phyloP scores from a whole-genome alignment of 176 grass and related monocot species.

The Carex myosuroides region DNA sequence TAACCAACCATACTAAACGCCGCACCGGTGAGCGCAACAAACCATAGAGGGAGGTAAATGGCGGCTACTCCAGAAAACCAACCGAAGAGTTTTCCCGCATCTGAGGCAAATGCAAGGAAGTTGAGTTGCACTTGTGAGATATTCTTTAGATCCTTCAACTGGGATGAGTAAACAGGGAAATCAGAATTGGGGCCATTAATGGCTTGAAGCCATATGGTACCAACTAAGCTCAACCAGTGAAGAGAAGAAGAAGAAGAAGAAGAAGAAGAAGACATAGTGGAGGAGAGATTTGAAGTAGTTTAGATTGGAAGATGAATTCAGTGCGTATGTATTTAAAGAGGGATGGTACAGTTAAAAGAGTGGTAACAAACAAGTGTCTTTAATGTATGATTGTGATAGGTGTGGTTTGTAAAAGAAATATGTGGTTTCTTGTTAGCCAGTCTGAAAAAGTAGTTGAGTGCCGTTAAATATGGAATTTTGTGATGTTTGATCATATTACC shows the following conservation, averaged over 20 bases:
- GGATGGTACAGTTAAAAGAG: neutral
- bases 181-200: constrained; percentile 88
- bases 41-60: constrained; percentile 61
- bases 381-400: constrained; percentile 34
- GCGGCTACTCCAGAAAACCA: constrained; percentile 78
- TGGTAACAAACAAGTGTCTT: constrained; percentile 21
- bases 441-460: constrained; percentile 37
- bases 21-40: constrained; percentile 49
- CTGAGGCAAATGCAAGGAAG: constrained; percentile 88
- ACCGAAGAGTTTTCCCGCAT: constrained; percentile 84
- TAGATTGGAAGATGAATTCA: constrained; percentile 22
- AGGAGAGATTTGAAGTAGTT: neutral
- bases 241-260: constrained; percentile 56
- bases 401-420: constrained; percentile 27
- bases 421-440: constrained; percentile 50
- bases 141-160: constrained; percentile 67
- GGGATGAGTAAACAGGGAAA: constrained; percentile 89
- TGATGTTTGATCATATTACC: neutral
- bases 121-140: constrained; percentile 89
- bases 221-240: constrained; percentile 85
- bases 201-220: constrained; percentile 86
- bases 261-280: constrained; percentile 34
- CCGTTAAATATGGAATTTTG: constrained; percentile 21
- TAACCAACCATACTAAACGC: constrained; percentile 65
- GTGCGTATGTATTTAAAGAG: constrained; percentile 34